Conservation (phyloP, 768 basidiomycete genomes). For the Dentipellis fragilis region DNA sequence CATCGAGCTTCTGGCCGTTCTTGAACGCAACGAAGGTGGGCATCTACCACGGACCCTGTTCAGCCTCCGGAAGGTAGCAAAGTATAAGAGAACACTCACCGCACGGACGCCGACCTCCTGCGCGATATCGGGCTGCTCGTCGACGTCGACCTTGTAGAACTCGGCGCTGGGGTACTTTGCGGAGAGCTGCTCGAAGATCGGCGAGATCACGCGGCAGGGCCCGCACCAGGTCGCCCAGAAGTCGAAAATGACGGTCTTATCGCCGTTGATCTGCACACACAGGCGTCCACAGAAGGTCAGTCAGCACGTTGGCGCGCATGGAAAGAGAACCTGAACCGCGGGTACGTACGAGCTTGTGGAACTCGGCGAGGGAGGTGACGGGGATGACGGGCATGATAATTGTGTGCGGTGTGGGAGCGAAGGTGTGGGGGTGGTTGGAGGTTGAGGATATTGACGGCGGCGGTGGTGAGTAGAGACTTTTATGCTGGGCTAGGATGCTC, state of each 20-base stretch:
- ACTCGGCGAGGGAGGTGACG: constrained; percentile 27
- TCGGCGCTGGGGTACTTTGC: constrained; percentile 26
- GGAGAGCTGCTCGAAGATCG: constrained; percentile 52
- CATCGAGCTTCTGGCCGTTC: constrained; percentile 24
- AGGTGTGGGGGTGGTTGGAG: too few species aligned
- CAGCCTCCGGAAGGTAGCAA: not conserved
- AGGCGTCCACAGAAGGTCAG: not conserved
- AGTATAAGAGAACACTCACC: constrained; percentile 28
- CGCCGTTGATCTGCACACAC: constrained; percentile 33
- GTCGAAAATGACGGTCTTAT: constrained; percentile 45
- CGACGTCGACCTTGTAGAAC: constrained; percentile 72
- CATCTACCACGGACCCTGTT: constrained; percentile 21
- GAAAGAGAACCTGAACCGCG: not conserved
- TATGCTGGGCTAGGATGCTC: too few species aligned
- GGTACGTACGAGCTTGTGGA: constrained; percentile 34
- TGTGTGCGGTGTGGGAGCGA: too few species aligned
- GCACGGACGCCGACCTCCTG: constrained; percentile 53
- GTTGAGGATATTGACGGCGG: too few species aligned
- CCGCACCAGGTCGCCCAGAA: constrained; percentile 78
- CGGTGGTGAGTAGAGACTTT: too few species aligned
- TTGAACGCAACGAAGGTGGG: constrained; percentile 32
- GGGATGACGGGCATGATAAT: constrained; percentile 28
- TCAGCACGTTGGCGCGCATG: not conserved
- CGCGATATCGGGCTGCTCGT: constrained; percentile 41
- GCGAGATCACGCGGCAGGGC: constrained; percentile 57